Conservation (phyloP, 2,329 filamentous ascomycete genomes). For the Atkinsonella texensis region DNA sequence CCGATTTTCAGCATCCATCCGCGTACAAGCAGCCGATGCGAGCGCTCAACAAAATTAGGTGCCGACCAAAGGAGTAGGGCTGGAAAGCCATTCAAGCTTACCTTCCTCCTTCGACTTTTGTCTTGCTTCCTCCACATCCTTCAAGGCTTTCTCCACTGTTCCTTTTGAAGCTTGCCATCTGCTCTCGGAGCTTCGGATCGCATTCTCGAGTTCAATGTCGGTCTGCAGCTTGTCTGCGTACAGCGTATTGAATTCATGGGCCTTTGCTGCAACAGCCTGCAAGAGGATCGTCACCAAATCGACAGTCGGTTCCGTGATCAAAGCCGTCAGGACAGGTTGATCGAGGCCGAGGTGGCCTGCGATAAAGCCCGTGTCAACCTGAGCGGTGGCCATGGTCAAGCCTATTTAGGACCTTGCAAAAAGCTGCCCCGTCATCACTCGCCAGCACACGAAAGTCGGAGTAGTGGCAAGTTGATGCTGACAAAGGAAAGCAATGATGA, state of each 20-base stretch:
- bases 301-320: conserved; percentile 57
- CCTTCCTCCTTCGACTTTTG: conserved; percentile 75
- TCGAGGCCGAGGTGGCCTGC: conserved; percentile 60
- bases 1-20: background rate
- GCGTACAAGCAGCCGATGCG: background rate
- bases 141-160: conserved; percentile 69
- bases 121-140: conserved; percentile 71
- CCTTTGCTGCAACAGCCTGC: conserved; percentile 62
- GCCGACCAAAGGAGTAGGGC: conserved; percentile 9
- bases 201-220: conserved; percentile 89
- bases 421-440: conserved; percentile 8
- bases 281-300: conserved; percentile 70
- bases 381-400: conserved; percentile 28
- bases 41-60: background rate
- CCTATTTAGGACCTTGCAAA: conserved; percentile 6
- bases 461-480: background rate
- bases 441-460: background rate
- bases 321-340: conserved; percentile 46
- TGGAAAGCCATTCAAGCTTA: conserved; percentile 27
- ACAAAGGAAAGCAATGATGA: background rate
- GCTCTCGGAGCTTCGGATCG: conserved; percentile 70
- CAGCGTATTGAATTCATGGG: conserved; percentile 68
- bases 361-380: conserved; percentile 59
- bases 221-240: conserved; percentile 79
- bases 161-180: conserved; percentile 72